phyloP scores from a whole-genome alignment of 139 green algal species.

The Chlamydomonas sp. region DNA sequence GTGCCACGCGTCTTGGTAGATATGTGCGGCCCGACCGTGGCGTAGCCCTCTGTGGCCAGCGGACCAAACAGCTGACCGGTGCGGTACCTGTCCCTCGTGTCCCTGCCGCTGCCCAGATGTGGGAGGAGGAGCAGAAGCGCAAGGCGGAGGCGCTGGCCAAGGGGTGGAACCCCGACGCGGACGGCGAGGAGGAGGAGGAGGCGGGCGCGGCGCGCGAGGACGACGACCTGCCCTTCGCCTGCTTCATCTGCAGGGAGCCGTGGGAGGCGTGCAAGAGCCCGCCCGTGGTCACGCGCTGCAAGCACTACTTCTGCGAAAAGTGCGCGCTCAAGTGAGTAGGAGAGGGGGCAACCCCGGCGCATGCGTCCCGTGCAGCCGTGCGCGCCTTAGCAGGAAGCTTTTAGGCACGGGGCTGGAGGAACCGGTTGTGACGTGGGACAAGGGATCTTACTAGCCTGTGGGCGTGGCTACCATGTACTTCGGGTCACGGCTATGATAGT shows the following conservation, averaged over 20 bases:
- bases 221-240: slow-evolving; percentile 95
- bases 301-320: slow-evolving; percentile 98
- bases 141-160: slow-evolving; percentile 72
- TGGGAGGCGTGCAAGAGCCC: slow-evolving; percentile 84
- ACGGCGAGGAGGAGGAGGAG: slow-evolving; percentile 66
- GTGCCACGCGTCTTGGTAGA: too few relatives aligned
- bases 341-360: background rate
- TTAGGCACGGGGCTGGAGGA: background rate
- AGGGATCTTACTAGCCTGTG: too few relatives aligned
- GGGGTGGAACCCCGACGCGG: slow-evolving; percentile 58
- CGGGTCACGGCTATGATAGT: background rate
- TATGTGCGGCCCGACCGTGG: too few relatives aligned
- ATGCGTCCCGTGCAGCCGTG: background rate
- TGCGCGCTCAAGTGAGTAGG: slow-evolving; percentile 89
- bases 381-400: background rate
- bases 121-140: slow-evolving; percentile 92
- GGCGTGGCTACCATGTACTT: too few relatives aligned
- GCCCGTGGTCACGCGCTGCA: slow-evolving; percentile 94
- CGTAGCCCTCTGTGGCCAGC: too few relatives aligned
- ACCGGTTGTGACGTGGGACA: background rate
- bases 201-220: slow-evolving; percentile 61
- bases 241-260: slow-evolving; percentile 87
- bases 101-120: slow-evolving; percentile 75
- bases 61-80: background rate
- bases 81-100: background rate